These are phyloP conservation scores for Xerophyta viscosa DNA, from an alignment of 106 monocot species.

Conservation along the genomic window DNA sequence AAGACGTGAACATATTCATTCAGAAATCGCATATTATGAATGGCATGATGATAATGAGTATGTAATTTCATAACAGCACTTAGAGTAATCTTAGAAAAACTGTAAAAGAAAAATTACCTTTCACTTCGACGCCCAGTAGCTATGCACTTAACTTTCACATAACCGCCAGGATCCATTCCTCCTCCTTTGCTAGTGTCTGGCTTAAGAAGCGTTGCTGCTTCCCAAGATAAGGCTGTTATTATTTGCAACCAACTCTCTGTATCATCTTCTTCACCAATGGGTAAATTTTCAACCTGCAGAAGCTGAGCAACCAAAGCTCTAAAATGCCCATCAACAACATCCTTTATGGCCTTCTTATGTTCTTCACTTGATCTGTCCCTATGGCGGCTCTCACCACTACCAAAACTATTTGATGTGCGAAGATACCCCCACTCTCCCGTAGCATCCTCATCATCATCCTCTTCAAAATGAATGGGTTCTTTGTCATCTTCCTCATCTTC, in stretches of 20 bases:
- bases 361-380: slow-evolving; percentile 48
- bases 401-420: slow-evolving; percentile 48
- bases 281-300: slow-evolving; percentile 73
- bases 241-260: slow-evolving; percentile 85
- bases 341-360: slow-evolving; percentile 63
- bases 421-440: slow-evolving; percentile 45
- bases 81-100: neutral
- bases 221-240: slow-evolving; percentile 74
- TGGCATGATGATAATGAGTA: too few relatives aligned
- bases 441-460: slow-evolving; percentile 47
- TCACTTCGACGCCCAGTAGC: slow-evolving; percentile 71
- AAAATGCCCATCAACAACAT: slow-evolving; percentile 83
- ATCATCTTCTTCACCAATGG: slow-evolving; percentile 50
- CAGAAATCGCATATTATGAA: too few relatives aligned
- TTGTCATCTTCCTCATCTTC: slow-evolving; percentile 79
- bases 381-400: slow-evolving; percentile 42
- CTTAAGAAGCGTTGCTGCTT: slow-evolving; percentile 82
- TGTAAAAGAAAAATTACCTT: slow-evolving; percentile 35
- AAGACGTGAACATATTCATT: too few relatives aligned
- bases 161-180: slow-evolving; percentile 86
- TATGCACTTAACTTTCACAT: slow-evolving; percentile 88
- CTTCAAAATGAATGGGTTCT: slow-evolving; percentile 29
- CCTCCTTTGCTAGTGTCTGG: slow-evolving; percentile 80
- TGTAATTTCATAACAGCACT: neutral
- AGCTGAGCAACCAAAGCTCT: slow-evolving; percentile 78